Base-by-base conservation (phyloP, 116 monocot genomes). In the Posidonia oceanica region DNA sequence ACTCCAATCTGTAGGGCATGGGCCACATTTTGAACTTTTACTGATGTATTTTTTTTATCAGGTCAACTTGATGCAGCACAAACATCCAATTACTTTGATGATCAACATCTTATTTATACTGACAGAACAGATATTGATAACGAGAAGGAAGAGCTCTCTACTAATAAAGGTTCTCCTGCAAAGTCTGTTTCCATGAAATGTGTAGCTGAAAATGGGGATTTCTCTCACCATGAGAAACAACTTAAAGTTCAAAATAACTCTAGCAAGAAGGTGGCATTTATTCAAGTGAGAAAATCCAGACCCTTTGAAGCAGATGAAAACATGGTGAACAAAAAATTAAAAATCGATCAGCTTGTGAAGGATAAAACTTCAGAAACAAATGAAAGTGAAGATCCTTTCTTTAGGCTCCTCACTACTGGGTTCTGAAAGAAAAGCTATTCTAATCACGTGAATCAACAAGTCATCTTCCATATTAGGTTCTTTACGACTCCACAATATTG, bases 231-330 rank as follows among this genome's bases (percentile, higher is more conserved):
- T 18, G 14, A 20, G 39, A 38, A 75, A n/a, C 10, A 29, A 16
- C 57, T 1, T 18, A 54, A 39, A 39, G 56, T 17, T 54, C 54
- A 2, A 52, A 36, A 52, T 36, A 69, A 70, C 23, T 44, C 12
- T 20, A 69, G 29, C 14, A 75, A 67, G 39, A 69, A 22, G 54
- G 68, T 75, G 60, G 75, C 69, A 51, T 75, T 75, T 60, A 51
- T 75, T 59, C 61, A 67, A 20, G 69, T 75, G 17, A 53, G 51
- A 41, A 69, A 61, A 44, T 4, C 0, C 36, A n/a, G 21, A 51
- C 56, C 48, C 58, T 44, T 51, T 17, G 69, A 61, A 29, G 37
- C 41, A 6, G 39, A 22, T 36, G 37, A 48, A 62, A 52, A 13
- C 51, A 68, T 22, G 7, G 18, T 21, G 44, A 18, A 59, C 23